A percentile compares a stretch with the other conserved stretches of the same genome.
Conservation (phyloP, 768 basidiomycete genomes). For the Serendipita vermifera region DNA sequence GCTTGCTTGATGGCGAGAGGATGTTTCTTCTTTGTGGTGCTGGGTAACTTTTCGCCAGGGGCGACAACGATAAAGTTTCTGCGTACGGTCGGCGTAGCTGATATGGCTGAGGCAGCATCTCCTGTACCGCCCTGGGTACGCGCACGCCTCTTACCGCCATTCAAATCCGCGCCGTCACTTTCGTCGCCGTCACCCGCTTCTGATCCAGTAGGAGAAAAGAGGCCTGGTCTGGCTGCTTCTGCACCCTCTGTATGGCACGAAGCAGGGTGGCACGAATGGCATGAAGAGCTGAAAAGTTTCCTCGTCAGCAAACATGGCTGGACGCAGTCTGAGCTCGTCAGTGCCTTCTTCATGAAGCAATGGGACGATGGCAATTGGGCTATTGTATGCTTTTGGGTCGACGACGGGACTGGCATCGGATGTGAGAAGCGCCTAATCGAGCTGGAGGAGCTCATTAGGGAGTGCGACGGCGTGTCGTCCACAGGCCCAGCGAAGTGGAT, state of each 20-base stretch:
- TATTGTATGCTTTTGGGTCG: not conserved
- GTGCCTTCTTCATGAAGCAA: not conserved
- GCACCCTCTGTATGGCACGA: not conserved
- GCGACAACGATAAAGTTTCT: not conserved
- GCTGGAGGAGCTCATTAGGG: not conserved
- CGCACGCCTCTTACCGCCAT: not conserved
- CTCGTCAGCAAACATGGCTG: constrained; percentile 3
- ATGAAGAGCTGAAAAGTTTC: not conserved
- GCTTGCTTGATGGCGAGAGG: too few species aligned
- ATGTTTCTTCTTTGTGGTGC: not conserved
- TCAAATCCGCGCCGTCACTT: not conserved
- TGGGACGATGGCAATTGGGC: not conserved
- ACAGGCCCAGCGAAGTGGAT: not conserved
- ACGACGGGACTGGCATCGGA: not conserved
- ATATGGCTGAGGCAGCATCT: not conserved
- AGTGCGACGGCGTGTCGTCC: not conserved
- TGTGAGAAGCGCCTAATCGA: not conserved
- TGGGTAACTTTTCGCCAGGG: not conserved
- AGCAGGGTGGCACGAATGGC: not conserved
- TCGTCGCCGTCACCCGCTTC: not conserved
- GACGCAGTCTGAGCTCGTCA: not conserved
- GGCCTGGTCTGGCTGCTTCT: not conserved
- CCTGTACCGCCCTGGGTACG: not conserved
- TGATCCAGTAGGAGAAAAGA: not conserved
- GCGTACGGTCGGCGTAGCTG: not conserved